Percentiles rank a stretch among this genome's conserved stretches.
Conservation (phyloP, 2,329 filamentous ascomycete species). For the Cladosporium sphaerospermum region DNA sequence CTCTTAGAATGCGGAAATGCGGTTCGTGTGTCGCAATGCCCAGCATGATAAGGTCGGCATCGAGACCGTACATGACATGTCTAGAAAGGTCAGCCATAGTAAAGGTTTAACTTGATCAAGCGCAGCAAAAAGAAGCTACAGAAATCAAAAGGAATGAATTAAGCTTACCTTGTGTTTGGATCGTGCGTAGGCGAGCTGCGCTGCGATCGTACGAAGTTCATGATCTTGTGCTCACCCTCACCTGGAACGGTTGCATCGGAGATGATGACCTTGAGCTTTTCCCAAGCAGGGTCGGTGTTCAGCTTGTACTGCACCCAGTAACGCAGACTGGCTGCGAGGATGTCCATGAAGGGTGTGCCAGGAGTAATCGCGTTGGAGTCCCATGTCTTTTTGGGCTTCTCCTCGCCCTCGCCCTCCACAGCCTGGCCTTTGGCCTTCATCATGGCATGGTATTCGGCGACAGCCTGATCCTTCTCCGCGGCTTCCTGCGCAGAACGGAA, state of each 20-base stretch:
- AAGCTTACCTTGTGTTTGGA: conserved; percentile 63
- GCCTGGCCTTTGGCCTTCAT: conserved; percentile 41
- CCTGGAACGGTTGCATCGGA: conserved; percentile 96
- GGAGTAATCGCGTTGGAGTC: conserved; percentile 86
- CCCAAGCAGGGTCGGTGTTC: conserved; percentile 94
- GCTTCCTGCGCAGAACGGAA: conserved; percentile 94
- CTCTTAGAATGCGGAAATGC: conserved; percentile 89
- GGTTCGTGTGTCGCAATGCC: conserved; percentile 95
- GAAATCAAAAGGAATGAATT: conserved; percentile 2
- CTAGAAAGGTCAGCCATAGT: conserved; percentile 38
- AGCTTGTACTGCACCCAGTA: conserved; percentile 98
- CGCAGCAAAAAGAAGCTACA: not conserved
- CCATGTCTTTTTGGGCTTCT: conserved; percentile 79
- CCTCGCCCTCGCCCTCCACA: not conserved
- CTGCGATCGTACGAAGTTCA: conserved; percentile 95
- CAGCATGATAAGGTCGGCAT: conserved; percentile 98
- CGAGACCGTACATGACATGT: conserved; percentile 95
- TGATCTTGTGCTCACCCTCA: conserved; percentile 98
- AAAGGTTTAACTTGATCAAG: not conserved
- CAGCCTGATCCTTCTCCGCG: conserved; percentile 86
- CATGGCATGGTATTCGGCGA: conserved; percentile 78
- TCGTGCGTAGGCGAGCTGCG: conserved; percentile 84
- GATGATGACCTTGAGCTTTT: conserved; percentile 93
- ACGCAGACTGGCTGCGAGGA: conserved; percentile 78
- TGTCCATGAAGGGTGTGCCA: conserved; percentile 97